Conservation (phyloP, 306 rosid genomes). For the Quercus cerris region DNA sequence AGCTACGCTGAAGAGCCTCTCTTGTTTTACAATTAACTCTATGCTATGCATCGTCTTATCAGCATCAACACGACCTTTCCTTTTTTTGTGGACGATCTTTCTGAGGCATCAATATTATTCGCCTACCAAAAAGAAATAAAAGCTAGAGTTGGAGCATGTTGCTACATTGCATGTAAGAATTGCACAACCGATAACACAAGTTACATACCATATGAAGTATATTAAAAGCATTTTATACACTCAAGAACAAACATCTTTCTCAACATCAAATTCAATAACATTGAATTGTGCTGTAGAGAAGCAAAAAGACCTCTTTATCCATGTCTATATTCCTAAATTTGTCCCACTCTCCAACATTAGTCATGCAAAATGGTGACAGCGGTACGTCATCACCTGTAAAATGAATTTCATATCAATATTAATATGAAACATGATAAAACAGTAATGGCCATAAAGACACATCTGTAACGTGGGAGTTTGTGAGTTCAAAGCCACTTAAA, state of each 20-base stretch:
- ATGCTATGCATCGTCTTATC: constrained; percentile 55
- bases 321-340: constrained; percentile 91
- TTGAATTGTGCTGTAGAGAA: background rate
- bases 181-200: background rate
- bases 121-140: constrained; percentile 47
- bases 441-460: constrained; percentile 7
- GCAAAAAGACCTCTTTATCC: constrained; percentile 77
- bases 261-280: background rate
- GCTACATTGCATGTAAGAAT: background rate
- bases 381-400: constrained; percentile 78
- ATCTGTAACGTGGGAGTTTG: background rate
- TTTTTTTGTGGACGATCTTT: constrained; percentile 44
- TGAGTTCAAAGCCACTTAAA: constrained; percentile 13
- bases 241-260: background rate
- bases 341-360: constrained; percentile 82
- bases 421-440: background rate
- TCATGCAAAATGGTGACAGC: constrained; percentile 73
- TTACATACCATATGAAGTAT: background rate
- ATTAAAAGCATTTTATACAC: background rate
- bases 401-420: constrained; percentile 26
- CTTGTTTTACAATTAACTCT: constrained; percentile 78
- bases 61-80: constrained; percentile 53
- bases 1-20: constrained; percentile 86
- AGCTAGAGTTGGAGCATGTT: constrained; percentile 12
- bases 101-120: constrained; percentile 48